These are phyloP conservation scores for Ophiostoma sp. DNA, from an alignment of 2,329 filamentous ascomycete species.

Conservation along the genomic window DNA sequence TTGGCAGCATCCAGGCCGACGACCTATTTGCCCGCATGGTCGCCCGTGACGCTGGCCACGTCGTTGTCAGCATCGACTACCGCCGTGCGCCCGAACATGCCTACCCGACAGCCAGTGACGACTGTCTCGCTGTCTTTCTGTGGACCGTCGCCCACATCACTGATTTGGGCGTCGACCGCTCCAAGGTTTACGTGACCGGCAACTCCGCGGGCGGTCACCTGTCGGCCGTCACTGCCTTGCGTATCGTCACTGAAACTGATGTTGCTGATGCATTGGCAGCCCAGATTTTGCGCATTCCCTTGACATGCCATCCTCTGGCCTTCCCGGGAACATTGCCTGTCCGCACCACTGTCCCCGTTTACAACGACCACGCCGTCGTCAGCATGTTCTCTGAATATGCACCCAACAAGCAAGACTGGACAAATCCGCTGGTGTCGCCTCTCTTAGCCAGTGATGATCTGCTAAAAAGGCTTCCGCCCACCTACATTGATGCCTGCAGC, in stretches of 20 bases:
- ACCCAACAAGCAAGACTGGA: background rate
- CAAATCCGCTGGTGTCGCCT: background rate
- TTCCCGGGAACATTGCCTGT: background rate
- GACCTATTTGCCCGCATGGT: background rate
- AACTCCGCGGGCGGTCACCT: background rate
- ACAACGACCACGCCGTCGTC: background rate
- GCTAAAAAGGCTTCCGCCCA: background rate
- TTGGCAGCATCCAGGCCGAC: background rate
- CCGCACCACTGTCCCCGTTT: background rate
- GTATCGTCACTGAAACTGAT: background rate
- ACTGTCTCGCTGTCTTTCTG: background rate
- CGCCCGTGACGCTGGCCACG: background rate
- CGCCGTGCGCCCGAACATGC: background rate
- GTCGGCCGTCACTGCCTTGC: background rate
- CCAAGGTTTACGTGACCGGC: background rate
- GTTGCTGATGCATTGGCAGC: background rate
- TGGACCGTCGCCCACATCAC: background rate
- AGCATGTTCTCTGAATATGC: background rate
- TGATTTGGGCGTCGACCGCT: background rate
- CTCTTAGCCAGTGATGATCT: background rate
- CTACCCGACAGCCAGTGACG: background rate
- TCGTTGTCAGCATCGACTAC: slow-evolving; percentile 1
- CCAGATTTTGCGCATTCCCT: background rate
- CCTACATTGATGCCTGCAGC: background rate
- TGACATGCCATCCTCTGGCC: background rate